Percentiles rank a stretch among this genome's conserved stretches.
phyloP scores from a whole-genome alignment of 192 early-diverging fungal species.

The Lunasporangiospora selenospora region DNA sequence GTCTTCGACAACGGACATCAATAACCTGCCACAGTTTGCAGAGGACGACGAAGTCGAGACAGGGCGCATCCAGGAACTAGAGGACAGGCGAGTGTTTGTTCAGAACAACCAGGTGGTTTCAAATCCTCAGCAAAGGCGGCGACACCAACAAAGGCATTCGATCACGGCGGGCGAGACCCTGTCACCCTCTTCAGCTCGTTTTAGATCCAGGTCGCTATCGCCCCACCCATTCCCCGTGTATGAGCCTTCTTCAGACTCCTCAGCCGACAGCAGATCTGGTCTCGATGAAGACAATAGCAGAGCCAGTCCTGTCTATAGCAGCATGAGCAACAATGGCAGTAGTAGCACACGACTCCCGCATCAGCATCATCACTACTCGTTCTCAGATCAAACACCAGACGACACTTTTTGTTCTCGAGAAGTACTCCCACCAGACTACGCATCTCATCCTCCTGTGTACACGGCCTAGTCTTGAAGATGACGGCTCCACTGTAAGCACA shows the following conservation, averaged over 20 bases:
- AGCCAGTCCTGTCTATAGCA: not conserved
- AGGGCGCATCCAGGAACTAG: too few species aligned
- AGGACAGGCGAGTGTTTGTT: too few species aligned
- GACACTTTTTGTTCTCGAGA: not conserved
- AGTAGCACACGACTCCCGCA: not conserved
- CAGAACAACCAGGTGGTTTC: too few species aligned
- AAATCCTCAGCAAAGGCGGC: too few species aligned
- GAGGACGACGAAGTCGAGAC: slow-evolving; percentile 14
- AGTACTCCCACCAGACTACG: slow-evolving; percentile 31
- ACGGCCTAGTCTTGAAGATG: not conserved
- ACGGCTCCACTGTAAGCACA: too few species aligned
- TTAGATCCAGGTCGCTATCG: slow-evolving; percentile 20
- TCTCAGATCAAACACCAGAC: slow-evolving; percentile 28
- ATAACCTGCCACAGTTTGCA: slow-evolving; percentile 6
- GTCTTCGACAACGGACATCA: too few species aligned
- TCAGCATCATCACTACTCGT: slow-evolving; percentile 14
- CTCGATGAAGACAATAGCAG: not conserved
- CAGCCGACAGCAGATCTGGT: not conserved
- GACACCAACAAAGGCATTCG: too few species aligned
- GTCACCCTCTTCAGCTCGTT: too few species aligned
- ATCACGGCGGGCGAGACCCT: too few species aligned
- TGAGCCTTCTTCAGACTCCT: too few species aligned
- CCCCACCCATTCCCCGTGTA: slow-evolving; percentile 3
- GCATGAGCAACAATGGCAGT: not conserved
- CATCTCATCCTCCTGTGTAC: slow-evolving; percentile 15